Evolutionary conservation across 2,329 filamentous ascomycete species (phyloP).

Genomic region (Leptographium lundbergii): DNA sequence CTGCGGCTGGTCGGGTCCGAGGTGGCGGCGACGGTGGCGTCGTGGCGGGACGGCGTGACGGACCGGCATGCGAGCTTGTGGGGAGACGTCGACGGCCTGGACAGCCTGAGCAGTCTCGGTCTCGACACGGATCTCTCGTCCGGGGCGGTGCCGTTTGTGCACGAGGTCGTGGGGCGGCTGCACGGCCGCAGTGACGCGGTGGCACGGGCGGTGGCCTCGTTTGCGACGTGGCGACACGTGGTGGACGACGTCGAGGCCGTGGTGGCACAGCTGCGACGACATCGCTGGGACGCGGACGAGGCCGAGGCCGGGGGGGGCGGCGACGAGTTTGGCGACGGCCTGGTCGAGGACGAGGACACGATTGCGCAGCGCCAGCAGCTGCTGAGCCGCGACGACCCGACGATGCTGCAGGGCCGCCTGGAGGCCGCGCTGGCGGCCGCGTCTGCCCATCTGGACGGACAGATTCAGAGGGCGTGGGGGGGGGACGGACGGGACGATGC

Average conservation of each 20-base stretch:
- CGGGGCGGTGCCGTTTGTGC: slow-evolving; percentile 56
- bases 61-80: slow-evolving; percentile 48
- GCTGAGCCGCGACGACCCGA: slow-evolving; percentile 50
- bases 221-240: slow-evolving; percentile 60
- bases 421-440: slow-evolving; percentile 20
- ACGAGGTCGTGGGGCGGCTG: slow-evolving; percentile 53
- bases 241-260: slow-evolving; percentile 54
- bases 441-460: slow-evolving; percentile 37
- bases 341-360: slow-evolving; percentile 61
- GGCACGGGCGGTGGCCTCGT: slow-evolving; percentile 46
- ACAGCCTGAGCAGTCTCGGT: too few species aligned
- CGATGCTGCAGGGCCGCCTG: slow-evolving; percentile 21
- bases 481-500: too few species aligned
- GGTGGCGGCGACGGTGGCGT: slow-evolving; percentile 46
- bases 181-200: slow-evolving; percentile 61
- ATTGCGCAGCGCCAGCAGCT: slow-evolving; percentile 53
- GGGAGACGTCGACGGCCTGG: slow-evolving; percentile 24
- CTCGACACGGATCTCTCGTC: slow-evolving; percentile 52
- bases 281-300: slow-evolving; percentile 64
- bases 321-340: slow-evolving; percentile 34
- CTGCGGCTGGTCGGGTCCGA: slow-evolving; percentile 53
- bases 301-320: slow-evolving; percentile 58
- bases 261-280: slow-evolving; percentile 51
- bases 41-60: slow-evolving; percentile 44
- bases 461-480: slow-evolving; percentile 40